phyloP scores from a whole-genome alignment of 148 eudicot genomes.

The Rhododendron griersonianum region DNA sequence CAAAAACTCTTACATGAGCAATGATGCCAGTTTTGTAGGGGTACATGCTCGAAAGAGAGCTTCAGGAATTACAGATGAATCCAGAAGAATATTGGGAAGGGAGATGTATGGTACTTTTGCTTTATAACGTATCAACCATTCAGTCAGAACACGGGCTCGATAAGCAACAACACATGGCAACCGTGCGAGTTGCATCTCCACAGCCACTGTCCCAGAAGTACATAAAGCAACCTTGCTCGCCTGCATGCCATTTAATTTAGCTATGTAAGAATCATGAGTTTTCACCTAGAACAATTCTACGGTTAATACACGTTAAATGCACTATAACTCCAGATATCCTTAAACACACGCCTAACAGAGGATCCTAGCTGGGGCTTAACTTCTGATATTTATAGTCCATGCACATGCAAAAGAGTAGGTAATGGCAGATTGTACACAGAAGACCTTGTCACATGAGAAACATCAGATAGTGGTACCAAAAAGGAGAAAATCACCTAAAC shows the following conservation, averaged over 20 bases:
- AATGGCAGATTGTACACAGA: background rate
- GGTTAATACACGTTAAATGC: background rate
- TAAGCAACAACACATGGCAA: constrained; percentile 87
- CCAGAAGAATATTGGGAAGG: constrained; percentile 75
- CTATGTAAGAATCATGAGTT: background rate
- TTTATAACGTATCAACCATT: constrained; percentile 66
- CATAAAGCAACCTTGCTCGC: constrained; percentile 78
- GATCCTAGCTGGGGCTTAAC: background rate
- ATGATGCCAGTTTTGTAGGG: constrained; percentile 53
- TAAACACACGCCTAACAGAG: background rate
- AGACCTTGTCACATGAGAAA: background rate
- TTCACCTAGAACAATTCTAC: background rate
- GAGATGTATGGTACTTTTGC: constrained; percentile 79
- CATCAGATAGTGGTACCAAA: background rate
- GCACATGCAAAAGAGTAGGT: no score
- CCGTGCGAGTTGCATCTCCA: constrained; percentile 89
- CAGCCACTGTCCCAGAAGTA: constrained; percentile 86
- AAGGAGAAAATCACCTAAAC: background rate
- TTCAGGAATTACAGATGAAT: constrained; percentile 79
- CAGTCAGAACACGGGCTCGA: constrained; percentile 85
- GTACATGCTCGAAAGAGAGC: constrained; percentile 71
- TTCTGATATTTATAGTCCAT: background rate
- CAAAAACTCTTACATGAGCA: constrained; percentile 48
- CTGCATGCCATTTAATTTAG: constrained; percentile 29
- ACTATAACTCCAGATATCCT: background rate